Conservation (phyloP, 805 yeast genomes). For the Candida namnaoensis region DNA sequence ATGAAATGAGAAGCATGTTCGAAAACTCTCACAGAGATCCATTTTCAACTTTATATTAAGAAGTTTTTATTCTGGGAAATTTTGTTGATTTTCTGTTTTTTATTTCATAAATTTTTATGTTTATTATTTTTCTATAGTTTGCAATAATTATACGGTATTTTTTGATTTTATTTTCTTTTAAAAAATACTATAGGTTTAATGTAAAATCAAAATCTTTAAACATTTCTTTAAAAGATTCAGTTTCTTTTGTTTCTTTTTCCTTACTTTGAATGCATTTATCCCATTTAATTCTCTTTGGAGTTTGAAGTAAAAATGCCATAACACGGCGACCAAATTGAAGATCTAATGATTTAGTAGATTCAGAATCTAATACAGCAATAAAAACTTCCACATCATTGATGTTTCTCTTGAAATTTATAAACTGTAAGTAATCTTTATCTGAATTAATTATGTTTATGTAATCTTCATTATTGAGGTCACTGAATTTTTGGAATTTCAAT, state of each 20-base stretch:
- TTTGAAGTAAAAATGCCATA: conserved; percentile 51
- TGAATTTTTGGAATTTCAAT: conserved; percentile 31
- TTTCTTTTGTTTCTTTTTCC: conserved; percentile 55
- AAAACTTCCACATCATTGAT: not conserved
- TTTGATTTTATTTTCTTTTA: too few species aligned
- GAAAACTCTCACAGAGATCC: conserved; percentile 14
- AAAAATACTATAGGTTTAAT: not conserved
- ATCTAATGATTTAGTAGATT: conserved; percentile 40
- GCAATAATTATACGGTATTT: too few species aligned
- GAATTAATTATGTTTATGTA: conserved; percentile 20
- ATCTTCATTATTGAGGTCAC: conserved; percentile 13
- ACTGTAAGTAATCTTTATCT: conserved; percentile 14
- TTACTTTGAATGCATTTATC: conserved; percentile 61
- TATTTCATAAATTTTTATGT: too few species aligned
- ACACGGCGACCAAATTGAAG: conserved; percentile 81
- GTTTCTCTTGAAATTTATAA: not conserved
- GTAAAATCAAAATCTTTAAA: conserved; percentile 51
- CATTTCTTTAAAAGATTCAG: conserved; percentile 48
- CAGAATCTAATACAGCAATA: conserved; percentile 9
- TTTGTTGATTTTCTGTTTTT: too few species aligned
- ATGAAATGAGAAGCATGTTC: conserved; percentile 16
- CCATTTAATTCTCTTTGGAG: conserved; percentile 67
- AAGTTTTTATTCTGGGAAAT: not conserved
- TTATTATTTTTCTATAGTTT: too few species aligned
- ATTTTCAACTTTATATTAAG: conserved; percentile 17